Conservation (phyloP, 2,329 filamentous ascomycete genomes). For the Leptographium flavum region DNA sequence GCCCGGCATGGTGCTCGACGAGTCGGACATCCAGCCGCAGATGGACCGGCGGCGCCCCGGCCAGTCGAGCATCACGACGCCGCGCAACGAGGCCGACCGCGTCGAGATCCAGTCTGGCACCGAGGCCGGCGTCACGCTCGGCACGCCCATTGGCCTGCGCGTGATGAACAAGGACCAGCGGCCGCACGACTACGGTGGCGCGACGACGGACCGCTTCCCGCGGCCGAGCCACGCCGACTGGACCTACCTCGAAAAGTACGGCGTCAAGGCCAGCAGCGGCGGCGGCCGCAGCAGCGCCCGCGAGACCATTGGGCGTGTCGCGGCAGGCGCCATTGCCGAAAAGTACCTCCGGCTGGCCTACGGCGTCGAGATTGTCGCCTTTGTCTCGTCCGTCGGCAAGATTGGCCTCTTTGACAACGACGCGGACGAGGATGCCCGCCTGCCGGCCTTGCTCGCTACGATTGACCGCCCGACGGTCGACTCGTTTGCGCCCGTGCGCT, state of each 20-base stretch:
- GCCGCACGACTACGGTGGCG: slow-evolving; percentile 78
- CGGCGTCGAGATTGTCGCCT: slow-evolving; percentile 82
- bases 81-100: slow-evolving; percentile 79
- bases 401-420: slow-evolving; percentile 54
- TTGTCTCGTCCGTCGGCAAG: slow-evolving; percentile 71
- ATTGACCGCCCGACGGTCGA: slow-evolving; percentile 70
- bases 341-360: slow-evolving; percentile 75
- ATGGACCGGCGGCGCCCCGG: slow-evolving; percentile 83
- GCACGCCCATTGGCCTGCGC: slow-evolving; percentile 76
- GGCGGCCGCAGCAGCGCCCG: slow-evolving; percentile 84
- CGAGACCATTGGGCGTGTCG: slow-evolving; percentile 88
- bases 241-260: slow-evolving; percentile 96
- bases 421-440: not conserved
- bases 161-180: slow-evolving; percentile 89
- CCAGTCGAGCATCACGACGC: slow-evolving; percentile 80
- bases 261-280: slow-evolving; percentile 78
- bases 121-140: slow-evolving; percentile 78
- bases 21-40: slow-evolving; percentile 84
- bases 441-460: slow-evolving; percentile 56
- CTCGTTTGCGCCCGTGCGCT: slow-evolving; percentile 42
- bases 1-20: slow-evolving; percentile 72
- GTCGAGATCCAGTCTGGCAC: slow-evolving; percentile 89
- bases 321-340: slow-evolving; percentile 82
- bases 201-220: slow-evolving; percentile 84
- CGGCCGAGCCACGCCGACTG: slow-evolving; percentile 89